These are phyloP conservation scores for Filosporella fistucella DNA, from an alignment of 495 filamentous ascomycete genomes.

Conservation along the genomic window DNA sequence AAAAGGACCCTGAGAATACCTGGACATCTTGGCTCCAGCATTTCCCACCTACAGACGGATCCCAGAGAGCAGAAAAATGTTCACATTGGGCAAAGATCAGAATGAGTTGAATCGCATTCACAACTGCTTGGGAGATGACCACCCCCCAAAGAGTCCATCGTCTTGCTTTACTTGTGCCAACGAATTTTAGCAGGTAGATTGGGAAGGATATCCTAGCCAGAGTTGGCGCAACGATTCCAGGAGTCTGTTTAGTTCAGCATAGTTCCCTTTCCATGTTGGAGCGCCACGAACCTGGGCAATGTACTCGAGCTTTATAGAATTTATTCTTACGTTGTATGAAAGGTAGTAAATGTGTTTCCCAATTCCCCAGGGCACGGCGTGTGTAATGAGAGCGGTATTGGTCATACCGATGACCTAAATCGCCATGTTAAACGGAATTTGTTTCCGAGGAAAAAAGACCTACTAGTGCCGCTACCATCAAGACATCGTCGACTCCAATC, in stretches of 20 bases:
- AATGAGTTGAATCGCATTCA: conserved; percentile 4
- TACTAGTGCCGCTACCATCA: conserved; percentile 6
- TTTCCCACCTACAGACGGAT: conserved; percentile 9
- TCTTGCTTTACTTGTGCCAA: conserved; percentile 6
- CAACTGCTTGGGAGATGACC: neutral
- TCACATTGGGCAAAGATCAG: conserved; percentile 11
- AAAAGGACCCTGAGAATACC: conserved; percentile 5
- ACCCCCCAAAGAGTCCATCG: conserved; percentile 6
- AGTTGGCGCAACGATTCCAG: conserved; percentile 8
- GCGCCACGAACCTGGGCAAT: conserved; percentile 4
- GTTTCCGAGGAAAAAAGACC: neutral
- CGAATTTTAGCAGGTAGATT: conserved; percentile 11
- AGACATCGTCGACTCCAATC: conserved; percentile 8
- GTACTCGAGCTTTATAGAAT: conserved; percentile 11
- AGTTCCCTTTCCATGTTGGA: neutral
- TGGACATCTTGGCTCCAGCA: conserved; percentile 11
- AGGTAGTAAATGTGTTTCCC: conserved; percentile 12
- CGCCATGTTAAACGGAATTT: neutral
- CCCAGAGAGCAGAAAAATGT: conserved; percentile 7
- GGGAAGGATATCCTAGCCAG: conserved; percentile 9
- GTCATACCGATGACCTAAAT: conserved; percentile 2
- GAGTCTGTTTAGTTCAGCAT: neutral
- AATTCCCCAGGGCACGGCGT: conserved; percentile 11
- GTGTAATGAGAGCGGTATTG: conserved; percentile 12
- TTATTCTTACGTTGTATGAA: neutral